Evolutionary conservation across 768 basidiomycete genomes (phyloP).

Genomic region (Gloeostereum incarnatum): DNA sequence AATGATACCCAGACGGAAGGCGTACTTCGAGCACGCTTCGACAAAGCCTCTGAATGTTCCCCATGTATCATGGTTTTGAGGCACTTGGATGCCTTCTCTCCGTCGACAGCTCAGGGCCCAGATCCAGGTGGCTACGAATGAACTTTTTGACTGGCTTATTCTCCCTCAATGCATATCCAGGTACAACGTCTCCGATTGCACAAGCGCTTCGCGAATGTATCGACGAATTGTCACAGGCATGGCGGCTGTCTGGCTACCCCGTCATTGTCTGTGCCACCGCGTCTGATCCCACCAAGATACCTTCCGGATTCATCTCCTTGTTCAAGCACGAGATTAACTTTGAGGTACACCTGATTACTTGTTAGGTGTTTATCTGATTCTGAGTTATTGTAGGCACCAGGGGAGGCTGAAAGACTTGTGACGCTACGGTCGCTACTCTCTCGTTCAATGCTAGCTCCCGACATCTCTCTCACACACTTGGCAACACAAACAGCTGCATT

Average conservation of each 20-base stretch:
- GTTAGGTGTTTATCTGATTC: neutral
- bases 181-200: too few species aligned
- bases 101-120: too few species aligned
- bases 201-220: slow-evolving; percentile 58
- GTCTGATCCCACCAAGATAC: slow-evolving; percentile 53
- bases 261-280: slow-evolving; percentile 72
- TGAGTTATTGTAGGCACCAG: slow-evolving; percentile 52
- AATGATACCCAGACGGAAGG: slow-evolving; percentile 69
- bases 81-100: slow-evolving; percentile 71
- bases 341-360: slow-evolving; percentile 35
- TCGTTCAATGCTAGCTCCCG: slow-evolving; percentile 44
- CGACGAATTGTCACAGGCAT: slow-evolving; percentile 40
- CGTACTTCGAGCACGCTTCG: slow-evolving; percentile 60
- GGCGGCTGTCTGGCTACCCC: slow-evolving; percentile 58
- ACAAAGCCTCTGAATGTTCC: slow-evolving; percentile 66
- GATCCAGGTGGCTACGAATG: too few species aligned
- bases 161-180: too few species aligned
- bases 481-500: slow-evolving; percentile 90
- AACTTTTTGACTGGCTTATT: too few species aligned
- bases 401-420: slow-evolving; percentile 60
- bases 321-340: slow-evolving; percentile 85
- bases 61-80: slow-evolving; percentile 81
- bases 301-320: slow-evolving; percentile 48
- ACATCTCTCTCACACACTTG: slow-evolving; percentile 64
- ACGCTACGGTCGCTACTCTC: slow-evolving; percentile 43